These are phyloP conservation scores for Raffaelea ambrosiae DNA, from an alignment of 2,329 filamentous ascomycete genomes.

Conservation along the genomic window DNA sequence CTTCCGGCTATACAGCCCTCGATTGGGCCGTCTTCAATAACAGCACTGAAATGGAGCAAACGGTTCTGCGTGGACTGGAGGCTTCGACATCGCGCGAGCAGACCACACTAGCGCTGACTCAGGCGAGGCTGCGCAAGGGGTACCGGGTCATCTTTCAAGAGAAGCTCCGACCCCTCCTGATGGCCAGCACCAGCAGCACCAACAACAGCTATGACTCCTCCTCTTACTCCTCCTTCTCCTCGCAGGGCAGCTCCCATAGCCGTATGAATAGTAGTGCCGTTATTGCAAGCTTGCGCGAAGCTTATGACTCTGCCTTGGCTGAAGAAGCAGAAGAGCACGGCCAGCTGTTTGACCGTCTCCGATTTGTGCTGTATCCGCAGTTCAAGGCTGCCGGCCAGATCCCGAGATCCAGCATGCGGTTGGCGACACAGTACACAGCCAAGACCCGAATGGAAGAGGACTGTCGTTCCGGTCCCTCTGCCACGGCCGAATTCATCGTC, in stretches of 20 bases:
- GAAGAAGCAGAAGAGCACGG: too few species aligned
- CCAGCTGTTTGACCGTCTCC: slow-evolving; percentile 21
- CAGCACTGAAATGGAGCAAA: slow-evolving; percentile 15
- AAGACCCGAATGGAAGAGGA: not conserved
- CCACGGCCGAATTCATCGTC: slow-evolving; percentile 18
- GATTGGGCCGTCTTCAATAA: slow-evolving; percentile 27
- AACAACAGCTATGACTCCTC: slow-evolving; percentile 14
- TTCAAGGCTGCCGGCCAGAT: slow-evolving; percentile 18
- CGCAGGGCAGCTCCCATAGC: too few species aligned
- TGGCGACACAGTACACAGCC: slow-evolving; percentile 8
- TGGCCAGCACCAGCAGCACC: slow-evolving; percentile 13
- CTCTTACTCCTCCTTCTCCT: too few species aligned
- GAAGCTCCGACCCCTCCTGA: slow-evolving; percentile 23
- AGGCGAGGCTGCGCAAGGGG: slow-evolving; percentile 22
- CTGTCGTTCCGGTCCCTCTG: too few species aligned
- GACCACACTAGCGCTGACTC: too few species aligned
- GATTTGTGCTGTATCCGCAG: slow-evolving; percentile 19
- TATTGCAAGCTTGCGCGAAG: too few species aligned
- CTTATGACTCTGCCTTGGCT: too few species aligned
- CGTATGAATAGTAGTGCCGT: too few species aligned
- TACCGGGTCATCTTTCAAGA: slow-evolving; percentile 29
- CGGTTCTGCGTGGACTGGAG: too few species aligned
- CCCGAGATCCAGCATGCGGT: slow-evolving; percentile 16
- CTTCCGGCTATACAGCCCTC: slow-evolving; percentile 26
- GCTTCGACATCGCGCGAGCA: too few species aligned